Evolutionary conservation across 225 moss, liverwort and hornwort species (phyloP).

Genomic region (Rhytidiadelphus loreus): DNA sequence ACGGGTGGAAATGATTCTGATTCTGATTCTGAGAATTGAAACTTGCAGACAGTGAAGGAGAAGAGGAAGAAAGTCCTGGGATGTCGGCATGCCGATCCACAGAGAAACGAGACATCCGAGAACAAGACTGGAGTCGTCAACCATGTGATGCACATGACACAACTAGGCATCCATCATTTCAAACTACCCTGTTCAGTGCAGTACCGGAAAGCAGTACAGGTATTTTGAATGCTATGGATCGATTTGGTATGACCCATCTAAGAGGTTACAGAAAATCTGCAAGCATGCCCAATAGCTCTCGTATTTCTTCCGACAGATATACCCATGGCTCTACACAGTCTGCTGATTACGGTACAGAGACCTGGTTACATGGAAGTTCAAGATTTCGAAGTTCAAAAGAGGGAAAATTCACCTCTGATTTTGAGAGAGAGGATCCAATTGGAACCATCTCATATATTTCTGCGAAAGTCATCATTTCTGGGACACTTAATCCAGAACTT

Average conservation of each 20-base stretch:
- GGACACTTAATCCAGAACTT: not conserved
- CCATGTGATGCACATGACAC: not conserved
- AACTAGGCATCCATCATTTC: slow-evolving; percentile 1
- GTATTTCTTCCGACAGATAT: not conserved
- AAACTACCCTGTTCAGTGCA: slow-evolving; percentile 9
- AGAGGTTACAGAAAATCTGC: not conserved
- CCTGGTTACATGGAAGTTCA: not conserved
- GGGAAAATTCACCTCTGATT: not conserved
- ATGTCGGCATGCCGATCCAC: not conserved
- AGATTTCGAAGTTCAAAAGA: not conserved
- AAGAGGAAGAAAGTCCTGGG: not conserved
- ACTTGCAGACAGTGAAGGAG: slow-evolving; percentile 28
- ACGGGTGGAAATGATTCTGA: not conserved
- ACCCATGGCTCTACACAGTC: not conserved
- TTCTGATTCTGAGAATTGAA: not conserved
- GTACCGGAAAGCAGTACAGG: slow-evolving; percentile 30
- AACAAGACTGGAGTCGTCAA: not conserved
- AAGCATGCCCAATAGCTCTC: slow-evolving; percentile 22
- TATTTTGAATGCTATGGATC: slow-evolving; percentile 32
- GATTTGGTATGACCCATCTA: slow-evolving; percentile 12
- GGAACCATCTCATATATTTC: not conserved
- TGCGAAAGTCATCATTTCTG: not conserved
- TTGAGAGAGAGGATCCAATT: not conserved
- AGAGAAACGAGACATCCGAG: not conserved
- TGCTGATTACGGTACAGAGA: not conserved